These are phyloP conservation scores for Penicillium aurantiogriseum DNA, from an alignment of 2,329 filamentous ascomycete species.

Conservation along the genomic window DNA sequence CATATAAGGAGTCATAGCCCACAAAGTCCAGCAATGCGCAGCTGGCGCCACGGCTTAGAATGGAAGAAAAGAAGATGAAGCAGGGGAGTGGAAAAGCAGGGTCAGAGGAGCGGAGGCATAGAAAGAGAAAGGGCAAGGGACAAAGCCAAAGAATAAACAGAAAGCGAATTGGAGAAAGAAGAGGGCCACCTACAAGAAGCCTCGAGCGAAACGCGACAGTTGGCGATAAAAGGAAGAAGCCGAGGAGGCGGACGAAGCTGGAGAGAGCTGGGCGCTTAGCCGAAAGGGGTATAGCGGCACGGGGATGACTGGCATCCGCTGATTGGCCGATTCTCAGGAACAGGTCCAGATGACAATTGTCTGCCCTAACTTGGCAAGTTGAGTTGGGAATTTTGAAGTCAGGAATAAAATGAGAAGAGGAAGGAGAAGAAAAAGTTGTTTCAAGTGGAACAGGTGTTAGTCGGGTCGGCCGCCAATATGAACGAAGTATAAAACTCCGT, in stretches of 20 bases:
- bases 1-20: conserved; percentile 20
- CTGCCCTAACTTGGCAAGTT: not conserved
- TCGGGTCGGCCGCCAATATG: not conserved
- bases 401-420: not conserved
- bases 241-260: conserved; percentile 10
- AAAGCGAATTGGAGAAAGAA: conserved; percentile 26
- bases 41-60: not conserved
- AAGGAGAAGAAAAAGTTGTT: no score
- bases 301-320: not conserved
- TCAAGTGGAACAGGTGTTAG: not conserved
- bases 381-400: not conserved
- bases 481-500: not conserved
- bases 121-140: conserved; percentile 19
- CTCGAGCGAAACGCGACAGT: conserved; percentile 25
- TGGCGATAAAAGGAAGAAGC: conserved; percentile 11
- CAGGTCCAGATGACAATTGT: not conserved
- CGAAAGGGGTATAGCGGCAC: conserved; percentile 3
- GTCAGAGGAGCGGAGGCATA: conserved; percentile 15
- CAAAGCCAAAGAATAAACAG: conserved; percentile 22
- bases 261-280: conserved; percentile 9
- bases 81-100: conserved; percentile 17
- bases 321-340: not conserved
- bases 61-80: conserved; percentile 16
- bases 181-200: conserved; percentile 47
- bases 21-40: conserved; percentile 15